Conservation (phyloP, 352 stramenopile species). For the Globisporangium spiculum region DNA sequence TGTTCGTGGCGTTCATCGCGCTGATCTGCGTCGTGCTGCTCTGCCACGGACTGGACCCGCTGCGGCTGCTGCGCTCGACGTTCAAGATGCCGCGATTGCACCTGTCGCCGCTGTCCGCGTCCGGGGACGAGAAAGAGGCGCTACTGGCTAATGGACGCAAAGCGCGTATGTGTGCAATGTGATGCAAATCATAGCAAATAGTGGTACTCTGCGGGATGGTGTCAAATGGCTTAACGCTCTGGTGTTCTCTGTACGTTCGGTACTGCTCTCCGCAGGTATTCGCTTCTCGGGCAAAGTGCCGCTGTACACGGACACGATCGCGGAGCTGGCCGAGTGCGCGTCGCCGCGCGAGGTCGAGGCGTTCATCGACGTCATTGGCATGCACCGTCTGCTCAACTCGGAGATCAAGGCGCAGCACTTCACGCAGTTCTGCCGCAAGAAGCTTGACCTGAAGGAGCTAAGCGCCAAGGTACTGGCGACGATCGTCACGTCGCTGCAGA, state of each 20-base stretch:
- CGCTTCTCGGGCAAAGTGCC: constrained; percentile 58
- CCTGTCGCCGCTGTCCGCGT: constrained; percentile 35
- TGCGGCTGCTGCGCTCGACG: constrained; percentile 54
- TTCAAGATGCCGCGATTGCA: constrained; percentile 54
- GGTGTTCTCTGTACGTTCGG: not conserved
- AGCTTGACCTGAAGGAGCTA: constrained; percentile 39
- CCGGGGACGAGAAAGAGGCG: constrained; percentile 45
- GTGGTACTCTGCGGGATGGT: not conserved
- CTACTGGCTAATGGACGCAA: constrained; percentile 41
- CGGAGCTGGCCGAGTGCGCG: constrained; percentile 34
- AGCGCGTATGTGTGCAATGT: constrained; percentile 26
- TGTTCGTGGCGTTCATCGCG: constrained; percentile 36
- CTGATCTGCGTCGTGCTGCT: constrained; percentile 38
- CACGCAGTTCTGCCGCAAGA: constrained; percentile 43
- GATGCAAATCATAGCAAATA: not conserved
- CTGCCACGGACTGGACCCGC: constrained; percentile 56
- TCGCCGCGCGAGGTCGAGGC: constrained; percentile 50
- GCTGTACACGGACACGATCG: constrained; percentile 70
- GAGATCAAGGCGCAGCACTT: constrained; percentile 78
- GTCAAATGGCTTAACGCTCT: not conserved
- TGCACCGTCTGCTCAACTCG: constrained; percentile 60
- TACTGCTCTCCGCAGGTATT: constrained; percentile 26
- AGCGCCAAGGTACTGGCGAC: constrained; percentile 36
- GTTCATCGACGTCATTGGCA: constrained; percentile 51
- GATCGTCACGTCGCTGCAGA: constrained; percentile 56